Conservation (phyloP, 441 rosid genomes). For the Eutrema salsugineum region DNA sequence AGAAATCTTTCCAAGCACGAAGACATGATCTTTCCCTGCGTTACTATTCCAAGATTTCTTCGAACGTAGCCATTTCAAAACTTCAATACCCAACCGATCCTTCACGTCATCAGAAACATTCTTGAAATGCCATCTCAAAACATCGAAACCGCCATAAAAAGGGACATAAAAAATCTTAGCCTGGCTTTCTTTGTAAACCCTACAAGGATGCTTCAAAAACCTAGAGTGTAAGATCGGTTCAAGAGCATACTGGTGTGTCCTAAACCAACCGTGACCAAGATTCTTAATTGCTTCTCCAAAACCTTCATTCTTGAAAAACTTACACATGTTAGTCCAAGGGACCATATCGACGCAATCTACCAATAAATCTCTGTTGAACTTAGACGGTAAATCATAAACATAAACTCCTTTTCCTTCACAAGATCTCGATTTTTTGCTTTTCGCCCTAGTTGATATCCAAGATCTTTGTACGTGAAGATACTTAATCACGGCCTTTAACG, state of each 20-base stretch:
- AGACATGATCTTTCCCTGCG: slow-evolving; percentile 68
- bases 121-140: slow-evolving; percentile 80
- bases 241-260: slow-evolving; percentile 65
- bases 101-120: slow-evolving; percentile 63
- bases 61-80: slow-evolving; percentile 60
- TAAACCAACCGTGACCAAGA: slow-evolving; percentile 61
- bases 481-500: slow-evolving; percentile 36
- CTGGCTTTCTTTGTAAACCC: slow-evolving; percentile 54
- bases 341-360: slow-evolving; percentile 62
- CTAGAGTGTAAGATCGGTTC: slow-evolving; percentile 70
- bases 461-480: slow-evolving; percentile 51
- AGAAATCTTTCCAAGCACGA: slow-evolving; percentile 73
- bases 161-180: slow-evolving; percentile 79
- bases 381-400: slow-evolving; percentile 65
- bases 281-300: slow-evolving; percentile 47
- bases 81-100: slow-evolving; percentile 46
- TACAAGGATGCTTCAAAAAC: slow-evolving; percentile 63
- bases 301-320: slow-evolving; percentile 42
- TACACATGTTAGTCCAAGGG: slow-evolving; percentile 63
- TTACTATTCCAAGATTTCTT: slow-evolving; percentile 47
- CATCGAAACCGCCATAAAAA: slow-evolving; percentile 67
- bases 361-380: slow-evolving; percentile 62
- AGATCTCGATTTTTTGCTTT: neutral
- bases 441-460: slow-evolving; percentile 34
- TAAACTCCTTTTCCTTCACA: slow-evolving; percentile 55